Conservation (phyloP, 345 rosid species). For the Mallotus nudiflorus region DNA sequence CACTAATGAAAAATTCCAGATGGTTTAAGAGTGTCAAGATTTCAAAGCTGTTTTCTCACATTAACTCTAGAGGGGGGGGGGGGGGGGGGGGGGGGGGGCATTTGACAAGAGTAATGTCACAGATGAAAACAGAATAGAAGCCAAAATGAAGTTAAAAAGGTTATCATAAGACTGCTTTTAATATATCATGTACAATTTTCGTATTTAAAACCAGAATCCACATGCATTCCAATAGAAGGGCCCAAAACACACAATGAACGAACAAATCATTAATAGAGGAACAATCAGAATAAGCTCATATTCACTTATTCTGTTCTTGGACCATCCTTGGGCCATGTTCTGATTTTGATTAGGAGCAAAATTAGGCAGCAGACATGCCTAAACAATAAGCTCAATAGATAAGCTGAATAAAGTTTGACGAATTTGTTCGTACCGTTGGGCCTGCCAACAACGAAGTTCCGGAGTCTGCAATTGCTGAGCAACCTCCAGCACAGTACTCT, state of each 20-base stretch:
- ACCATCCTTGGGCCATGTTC: not conserved
- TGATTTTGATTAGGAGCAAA: not conserved
- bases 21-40: not conserved
- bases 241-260: not conserved
- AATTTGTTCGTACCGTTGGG: conserved; percentile 27
- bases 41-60: not conserved
- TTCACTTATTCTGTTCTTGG: not conserved
- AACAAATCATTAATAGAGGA: not conserved
- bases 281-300: not conserved
- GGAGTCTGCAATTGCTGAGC: conserved; percentile 37
- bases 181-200: not conserved
- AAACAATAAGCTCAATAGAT: not conserved
- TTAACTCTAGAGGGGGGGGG: not conserved
- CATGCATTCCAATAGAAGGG: not conserved
- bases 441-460: conserved; percentile 41
- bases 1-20: not conserved
- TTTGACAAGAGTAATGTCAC: not conserved
- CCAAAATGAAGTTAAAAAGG: not conserved
- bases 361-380: too few species aligned
- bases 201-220: not conserved
- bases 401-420: not conserved
- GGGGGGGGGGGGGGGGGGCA: too few species aligned
- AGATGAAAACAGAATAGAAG: not conserved
- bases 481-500: conserved; percentile 34
- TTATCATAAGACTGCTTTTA: not conserved